Conservation (phyloP, 352 stramenopile genomes). For the Phytophthora parvispora region DNA sequence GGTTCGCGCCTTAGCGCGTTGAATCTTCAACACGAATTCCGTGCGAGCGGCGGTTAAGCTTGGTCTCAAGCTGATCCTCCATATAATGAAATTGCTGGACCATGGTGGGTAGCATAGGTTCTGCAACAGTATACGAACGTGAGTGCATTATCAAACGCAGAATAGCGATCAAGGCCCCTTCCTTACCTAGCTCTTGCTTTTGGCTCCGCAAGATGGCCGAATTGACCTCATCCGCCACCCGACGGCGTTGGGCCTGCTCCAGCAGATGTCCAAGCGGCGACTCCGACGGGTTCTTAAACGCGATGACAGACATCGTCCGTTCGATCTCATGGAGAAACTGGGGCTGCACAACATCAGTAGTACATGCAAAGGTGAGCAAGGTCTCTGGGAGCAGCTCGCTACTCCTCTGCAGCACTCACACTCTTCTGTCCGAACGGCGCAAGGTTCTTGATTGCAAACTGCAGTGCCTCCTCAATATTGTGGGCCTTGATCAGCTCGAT, state of each 20-base stretch:
- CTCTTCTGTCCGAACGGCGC: constrained; percentile 81
- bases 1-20: constrained; percentile 21
- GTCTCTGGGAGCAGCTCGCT: not conserved
- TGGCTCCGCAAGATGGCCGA: constrained; percentile 75
- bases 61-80: constrained; percentile 75
- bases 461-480: constrained; percentile 70
- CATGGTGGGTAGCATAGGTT: constrained; percentile 82
- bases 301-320: constrained; percentile 79
- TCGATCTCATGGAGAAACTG: constrained; percentile 84
- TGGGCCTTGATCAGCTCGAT: constrained; percentile 83
- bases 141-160: not conserved
- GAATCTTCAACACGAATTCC: constrained; percentile 61
- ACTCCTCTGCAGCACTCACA: constrained; percentile 39
- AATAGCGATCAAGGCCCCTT: not conserved
- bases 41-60: constrained; percentile 61
- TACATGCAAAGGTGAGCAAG: not conserved
- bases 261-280: constrained; percentile 70
- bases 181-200: constrained; percentile 77
- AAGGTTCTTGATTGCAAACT: constrained; percentile 79
- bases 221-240: constrained; percentile 82
- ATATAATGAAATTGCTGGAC: constrained; percentile 84
- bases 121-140: constrained; percentile 26
- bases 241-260: constrained; percentile 68
- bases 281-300: constrained; percentile 75
- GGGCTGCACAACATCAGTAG: constrained; percentile 35